Conservation (phyloP, 192 early-diverging fungal genomes). For the Coemansia sp. region DNA sequence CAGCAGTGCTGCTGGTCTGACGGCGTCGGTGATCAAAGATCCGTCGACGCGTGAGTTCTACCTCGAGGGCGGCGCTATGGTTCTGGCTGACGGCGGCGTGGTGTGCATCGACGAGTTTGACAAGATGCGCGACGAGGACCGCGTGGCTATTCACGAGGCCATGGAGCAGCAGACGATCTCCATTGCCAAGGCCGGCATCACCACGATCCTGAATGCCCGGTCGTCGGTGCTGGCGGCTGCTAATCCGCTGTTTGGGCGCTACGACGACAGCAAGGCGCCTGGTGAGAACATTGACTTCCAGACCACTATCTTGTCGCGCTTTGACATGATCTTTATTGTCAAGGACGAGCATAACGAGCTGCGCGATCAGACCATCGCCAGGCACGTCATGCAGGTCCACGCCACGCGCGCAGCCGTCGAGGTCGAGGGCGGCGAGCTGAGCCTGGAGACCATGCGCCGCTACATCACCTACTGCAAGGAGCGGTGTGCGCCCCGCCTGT, state of each 20-base stretch:
- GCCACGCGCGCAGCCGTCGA: conserved; percentile 72
- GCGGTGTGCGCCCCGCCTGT: conserved; percentile 92
- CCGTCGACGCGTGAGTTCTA: conserved; percentile 91
- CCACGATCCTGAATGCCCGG: conserved; percentile 95
- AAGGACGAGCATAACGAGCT: conserved; percentile 95
- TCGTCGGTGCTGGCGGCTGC: conserved; percentile 97
- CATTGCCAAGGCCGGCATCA: conserved; percentile 99
- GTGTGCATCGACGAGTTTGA: conserved; percentile 99
- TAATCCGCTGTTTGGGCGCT: conserved; percentile 97
- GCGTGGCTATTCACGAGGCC: conserved; percentile 99
- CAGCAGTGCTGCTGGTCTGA: conserved; percentile 96
- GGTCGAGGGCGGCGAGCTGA: conserved; percentile 78
- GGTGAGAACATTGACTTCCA: conserved; percentile 99
- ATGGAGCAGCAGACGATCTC: conserved; percentile 99
- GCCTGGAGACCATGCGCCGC: conserved; percentile 91
- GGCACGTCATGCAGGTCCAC: conserved; percentile 93
- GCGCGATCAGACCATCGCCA: conserved; percentile 89
- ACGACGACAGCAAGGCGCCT: conserved; percentile 97
- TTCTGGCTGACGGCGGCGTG: conserved; percentile 96
- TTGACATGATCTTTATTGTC: conserved; percentile 99
- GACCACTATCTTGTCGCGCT: conserved; percentile 98
- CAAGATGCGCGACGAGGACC: conserved; percentile 99
- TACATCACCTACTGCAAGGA: conserved; percentile 96
- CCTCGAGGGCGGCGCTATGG: conserved; percentile 99
- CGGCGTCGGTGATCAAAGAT: conserved; percentile 95